Evolutionary conservation across 1,284 basidiomycete genomes (phyloP), one percentile per base, ranked within the genome.

Genomic region (Ceratobasidium sp.): DNA sequence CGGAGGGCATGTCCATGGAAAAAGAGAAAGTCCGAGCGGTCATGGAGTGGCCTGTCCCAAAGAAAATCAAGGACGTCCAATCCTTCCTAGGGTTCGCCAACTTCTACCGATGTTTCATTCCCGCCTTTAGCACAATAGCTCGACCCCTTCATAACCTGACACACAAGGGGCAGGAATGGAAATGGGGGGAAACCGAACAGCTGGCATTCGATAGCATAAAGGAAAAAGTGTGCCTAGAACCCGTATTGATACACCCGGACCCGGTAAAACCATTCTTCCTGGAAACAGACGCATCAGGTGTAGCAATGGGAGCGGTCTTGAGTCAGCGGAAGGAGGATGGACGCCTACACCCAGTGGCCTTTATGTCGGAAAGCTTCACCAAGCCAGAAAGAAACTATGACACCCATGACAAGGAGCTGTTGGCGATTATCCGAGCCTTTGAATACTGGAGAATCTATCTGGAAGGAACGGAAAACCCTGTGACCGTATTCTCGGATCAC

Each of bases 401-500:
- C 8, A 78, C 79, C 23, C 77, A 81, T 62, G 78, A 82, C 74
- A 80, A 82, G 72, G 80, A 82, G 66, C 58, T 82, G 6, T 73
- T 80, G 3, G 78, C 73, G 2, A 74, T 74, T 23, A 43, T 72
- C 16, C 6, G 46, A 3, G 57, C 69, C 4, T 52, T 75, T 5
- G 44, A 75, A 14, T 28, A 73, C 21, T 81, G 79, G 79, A 61
- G 77, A 4, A 73, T 76, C 23, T 79, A 78, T 55, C 69, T 78
- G 18, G 75, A 79, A 72, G 83, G 83, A n/a, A 50, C 76, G 0
- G 14, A 23, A 6, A 46, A 79, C 0, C 52, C 71, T 0, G 73
- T 83, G 38, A 76, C 74, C 0, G 77, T 86, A 21, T 78, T 77
- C 59, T 80, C 82, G 0, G 83, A 87, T 74, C 85, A 87, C 73